phyloP scores from a whole-genome alignment of 495 filamentous ascomycete genomes.

The Daldinia bambusicola region DNA sequence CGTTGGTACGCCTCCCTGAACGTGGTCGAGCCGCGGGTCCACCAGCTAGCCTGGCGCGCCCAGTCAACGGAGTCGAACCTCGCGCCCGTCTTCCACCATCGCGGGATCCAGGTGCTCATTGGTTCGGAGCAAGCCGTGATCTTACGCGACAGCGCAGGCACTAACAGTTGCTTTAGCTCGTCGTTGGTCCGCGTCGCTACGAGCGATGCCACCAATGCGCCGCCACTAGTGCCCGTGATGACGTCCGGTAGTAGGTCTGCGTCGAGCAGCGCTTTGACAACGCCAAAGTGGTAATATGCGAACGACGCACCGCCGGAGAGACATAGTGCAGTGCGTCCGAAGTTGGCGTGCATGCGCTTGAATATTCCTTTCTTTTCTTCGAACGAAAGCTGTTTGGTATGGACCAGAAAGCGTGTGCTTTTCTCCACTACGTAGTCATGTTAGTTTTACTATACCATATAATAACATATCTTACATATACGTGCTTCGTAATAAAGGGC shows the following conservation, averaged over 20 bases:
- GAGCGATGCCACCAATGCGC: conserved; percentile 88
- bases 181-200: conserved; percentile 91
- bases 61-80: conserved; percentile 93
- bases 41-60: conserved; percentile 89
- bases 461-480: background rate
- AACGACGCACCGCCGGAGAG: conserved; percentile 95
- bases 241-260: conserved; percentile 87
- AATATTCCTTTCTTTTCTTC: conserved; percentile 86
- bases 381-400: conserved; percentile 69
- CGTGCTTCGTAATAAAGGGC: background rate
- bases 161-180: conserved; percentile 83
- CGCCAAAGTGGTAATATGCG: conserved; percentile 96
- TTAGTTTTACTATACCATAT: conserved; percentile 18
- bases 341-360: conserved; percentile 89
- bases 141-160: conserved; percentile 83
- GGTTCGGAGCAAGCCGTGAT: conserved; percentile 87
- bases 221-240: conserved; percentile 94
- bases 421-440: conserved; percentile 58
- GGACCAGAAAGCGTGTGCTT: conserved; percentile 72
- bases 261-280: conserved; percentile 90
- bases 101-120: conserved; percentile 76
- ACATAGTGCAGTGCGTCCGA: conserved; percentile 90
- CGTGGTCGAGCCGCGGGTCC: conserved; percentile 86
- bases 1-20: conserved; percentile 95
- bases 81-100: conserved; percentile 93